Conservation (phyloP, 2,329 filamentous ascomycete species). For the Diaporthe destruens region DNA sequence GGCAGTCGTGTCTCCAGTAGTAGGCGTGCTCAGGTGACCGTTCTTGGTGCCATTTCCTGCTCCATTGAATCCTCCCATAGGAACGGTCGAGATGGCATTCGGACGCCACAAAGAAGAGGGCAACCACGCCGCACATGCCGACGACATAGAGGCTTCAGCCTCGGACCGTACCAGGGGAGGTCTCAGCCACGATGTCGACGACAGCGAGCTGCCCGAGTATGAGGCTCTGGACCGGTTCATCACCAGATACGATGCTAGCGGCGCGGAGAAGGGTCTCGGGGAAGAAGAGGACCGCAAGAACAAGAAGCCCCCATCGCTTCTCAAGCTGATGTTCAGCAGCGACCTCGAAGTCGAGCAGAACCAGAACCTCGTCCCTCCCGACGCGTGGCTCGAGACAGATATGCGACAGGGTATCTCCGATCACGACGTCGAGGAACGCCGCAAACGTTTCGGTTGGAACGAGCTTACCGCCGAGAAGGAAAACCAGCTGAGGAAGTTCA, state of each 20-base stretch:
- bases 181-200: slow-evolving; percentile 1
- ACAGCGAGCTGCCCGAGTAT: slow-evolving; percentile 49
- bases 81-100: slow-evolving; percentile 31
- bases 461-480: slow-evolving; percentile 78
- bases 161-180: slow-evolving; percentile 18
- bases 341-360: slow-evolving; percentile 54
- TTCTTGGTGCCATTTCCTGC: slow-evolving; percentile 24
- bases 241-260: slow-evolving; percentile 49
- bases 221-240: slow-evolving; percentile 52
- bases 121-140: background rate
- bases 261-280: slow-evolving; percentile 42
- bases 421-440: slow-evolving; percentile 69
- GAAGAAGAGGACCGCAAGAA: slow-evolving; percentile 41
- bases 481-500: slow-evolving; percentile 77
- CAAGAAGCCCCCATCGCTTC: slow-evolving; percentile 46
- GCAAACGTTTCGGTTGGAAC: slow-evolving; percentile 76
- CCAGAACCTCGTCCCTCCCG: slow-evolving; percentile 62
- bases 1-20: slow-evolving; percentile 14
- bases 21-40: slow-evolving; percentile 32
- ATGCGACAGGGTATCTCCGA: slow-evolving; percentile 70
- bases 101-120: slow-evolving; percentile 28
- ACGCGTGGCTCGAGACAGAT: slow-evolving; percentile 75
- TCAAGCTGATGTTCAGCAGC: slow-evolving; percentile 33
- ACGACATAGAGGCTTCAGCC: slow-evolving; percentile 40
- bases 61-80: background rate